Base-by-base conservation (phyloP, 345 rosid species). In the Pugionium cornutum region DNA sequence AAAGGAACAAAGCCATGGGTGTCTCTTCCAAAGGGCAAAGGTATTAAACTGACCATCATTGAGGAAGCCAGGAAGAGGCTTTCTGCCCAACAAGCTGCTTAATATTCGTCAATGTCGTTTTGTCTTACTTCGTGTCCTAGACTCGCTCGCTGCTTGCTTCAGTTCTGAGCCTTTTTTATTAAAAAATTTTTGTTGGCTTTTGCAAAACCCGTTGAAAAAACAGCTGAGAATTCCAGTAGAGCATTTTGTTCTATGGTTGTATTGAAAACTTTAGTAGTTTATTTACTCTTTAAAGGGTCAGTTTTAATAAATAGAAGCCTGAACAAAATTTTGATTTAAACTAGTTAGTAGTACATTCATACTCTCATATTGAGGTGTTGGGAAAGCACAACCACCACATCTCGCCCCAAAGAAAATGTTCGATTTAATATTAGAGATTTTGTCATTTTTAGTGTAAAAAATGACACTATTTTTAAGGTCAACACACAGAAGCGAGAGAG, bases 21-120 rank as follows among this genome's bases (percentile, higher is more conserved):
- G 37, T 87, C 95, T 32, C 89, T 89, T 67, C 96, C 96, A 6
- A 89, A 83, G 83, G 96, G 96, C 68, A 89, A 83, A 76, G 96
- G 96, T 75, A 89, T 89, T 46, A 87, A 89, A 82, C 70, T 89
- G 28, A 82, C 89, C 2, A 76, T 89, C 81, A 87, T 87, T 33
- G 97, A 89, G 62, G 97, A 89, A 74, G 94, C 97, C 2, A 82
- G 82, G 79, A 89, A 81, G 85, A 85, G 91, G 79, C 82, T 77
- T 40, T 82, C 88, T 10, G 80, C 89, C 6, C 89, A 84, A 63
- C 71, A 69, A 63, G 78, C 78, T 75, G 78, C 78, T 53, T 75
- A 51, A 73, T 11, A 43, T 25, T 51, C 32, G 37, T 50, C 29
- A 5, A 29, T 31, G 6, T 54, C 27, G 0, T 52, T 60, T 33